phyloP scores from a whole-genome alignment of 2,329 filamentous ascomycete genomes.

The Blastomyces percursus region DNA sequence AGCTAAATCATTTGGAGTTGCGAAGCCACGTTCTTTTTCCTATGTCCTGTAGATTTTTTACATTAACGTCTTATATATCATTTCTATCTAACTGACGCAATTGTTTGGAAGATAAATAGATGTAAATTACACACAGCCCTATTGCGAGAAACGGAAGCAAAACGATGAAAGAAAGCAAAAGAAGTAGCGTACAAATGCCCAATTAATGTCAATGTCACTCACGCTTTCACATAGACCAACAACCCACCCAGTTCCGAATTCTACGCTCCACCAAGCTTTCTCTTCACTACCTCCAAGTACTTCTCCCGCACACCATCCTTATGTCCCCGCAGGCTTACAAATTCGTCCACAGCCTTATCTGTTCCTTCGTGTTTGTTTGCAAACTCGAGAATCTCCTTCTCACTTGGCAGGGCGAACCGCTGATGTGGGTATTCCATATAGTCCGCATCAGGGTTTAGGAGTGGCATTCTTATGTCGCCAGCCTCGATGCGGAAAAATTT shows the following conservation, averaged over 20 bases:
- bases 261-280: slow-evolving; percentile 40
- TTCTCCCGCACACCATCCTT: slow-evolving; percentile 61
- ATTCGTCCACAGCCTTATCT: slow-evolving; percentile 51
- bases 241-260: slow-evolving; percentile 23
- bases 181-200: slow-evolving; percentile 1
- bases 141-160: not conserved
- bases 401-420: slow-evolving; percentile 59
- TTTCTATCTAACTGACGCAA: not conserved
- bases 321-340: slow-evolving; percentile 48
- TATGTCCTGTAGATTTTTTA: not conserved
- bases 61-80: not conserved
- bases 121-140: not conserved
- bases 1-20: not conserved
- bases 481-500: slow-evolving; percentile 55
- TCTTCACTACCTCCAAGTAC: slow-evolving; percentile 54
- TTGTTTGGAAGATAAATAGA: not conserved
- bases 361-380: slow-evolving; percentile 35
- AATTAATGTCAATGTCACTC: slow-evolving; percentile 17
- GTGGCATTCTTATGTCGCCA: slow-evolving; percentile 40
- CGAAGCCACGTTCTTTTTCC: not conserved
- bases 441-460: slow-evolving; percentile 49
- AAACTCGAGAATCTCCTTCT: slow-evolving; percentile 41
- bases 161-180: not conserved
- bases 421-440: slow-evolving; percentile 65
- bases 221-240: slow-evolving; percentile 10